phyloP scores from a whole-genome alignment of 805 yeast genomes.

The Jamesozyma jinghongensis region DNA sequence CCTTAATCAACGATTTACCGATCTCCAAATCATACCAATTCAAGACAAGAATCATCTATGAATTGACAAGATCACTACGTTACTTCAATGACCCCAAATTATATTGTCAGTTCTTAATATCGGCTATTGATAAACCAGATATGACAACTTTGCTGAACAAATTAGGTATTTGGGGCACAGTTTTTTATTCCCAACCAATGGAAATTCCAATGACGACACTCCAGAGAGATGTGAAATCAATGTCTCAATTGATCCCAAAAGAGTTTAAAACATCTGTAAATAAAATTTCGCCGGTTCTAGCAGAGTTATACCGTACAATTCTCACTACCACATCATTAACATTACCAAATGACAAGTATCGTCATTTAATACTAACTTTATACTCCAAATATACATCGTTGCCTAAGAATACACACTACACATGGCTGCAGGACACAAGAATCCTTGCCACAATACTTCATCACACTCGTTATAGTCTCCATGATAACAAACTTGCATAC shows the following conservation, averaged over 20 bases:
- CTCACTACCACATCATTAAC: slow-evolving; percentile 9
- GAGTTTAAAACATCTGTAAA: not conserved
- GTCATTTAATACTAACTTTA: slow-evolving; percentile 11
- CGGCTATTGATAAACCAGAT: slow-evolving; percentile 8
- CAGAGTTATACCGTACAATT: slow-evolving; percentile 20
- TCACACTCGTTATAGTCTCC: too few relatives aligned
- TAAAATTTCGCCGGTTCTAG: slow-evolving; percentile 14
- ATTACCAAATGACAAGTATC: slow-evolving; percentile 9
- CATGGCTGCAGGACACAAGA: too few relatives aligned
- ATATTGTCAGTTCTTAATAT: slow-evolving; percentile 15
- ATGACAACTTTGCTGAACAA: slow-evolving; percentile 18
- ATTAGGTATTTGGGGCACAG: slow-evolving; percentile 24
- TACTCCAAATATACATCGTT: slow-evolving; percentile 5
- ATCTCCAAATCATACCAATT: slow-evolving; percentile 10
- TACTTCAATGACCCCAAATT: slow-evolving; percentile 26
- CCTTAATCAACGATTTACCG: slow-evolving; percentile 10
- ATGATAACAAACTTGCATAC: slow-evolving; percentile 18
- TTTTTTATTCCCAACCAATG: slow-evolving; percentile 10
- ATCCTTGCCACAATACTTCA: too few relatives aligned
- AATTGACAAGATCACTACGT: slow-evolving; percentile 16
- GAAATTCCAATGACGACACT: not conserved
- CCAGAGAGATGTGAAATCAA: not conserved
- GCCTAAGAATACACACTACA: too few relatives aligned
- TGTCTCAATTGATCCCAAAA: slow-evolving; percentile 1
- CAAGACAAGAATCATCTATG: slow-evolving; percentile 14